Evolutionary conservation across 495 filamentous ascomycete genomes (phyloP), one percentile per base, ranked within the genome.

Genomic region (Paragyromitra xinjiangensis): DNA sequence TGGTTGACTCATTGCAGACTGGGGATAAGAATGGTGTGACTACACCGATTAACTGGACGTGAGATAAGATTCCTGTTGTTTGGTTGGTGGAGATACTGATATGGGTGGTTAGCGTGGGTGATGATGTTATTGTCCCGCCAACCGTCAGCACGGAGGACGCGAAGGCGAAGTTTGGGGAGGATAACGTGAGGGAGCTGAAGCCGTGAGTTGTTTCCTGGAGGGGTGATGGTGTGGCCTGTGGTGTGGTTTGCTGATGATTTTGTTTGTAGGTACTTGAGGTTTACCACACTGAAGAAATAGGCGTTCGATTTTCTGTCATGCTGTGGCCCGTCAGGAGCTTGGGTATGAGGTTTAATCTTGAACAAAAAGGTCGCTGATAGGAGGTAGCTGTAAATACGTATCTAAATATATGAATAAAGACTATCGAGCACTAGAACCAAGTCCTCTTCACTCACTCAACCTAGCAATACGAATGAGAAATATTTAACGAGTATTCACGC

Each of bases 111-210:
- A 77, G 69, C n/a, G 84, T 84, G 34, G 90, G 90, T 26, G 88
- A 90, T 48, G 90, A 92, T 80, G 89, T 91, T 42, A 91, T 92
- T 81, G 88, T 92, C 29, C 90, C 90, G 24, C 89, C 90, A 19
- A 84, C 84, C 29, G 88, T 92, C 50, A 87, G 83, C 12, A 92
- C 89, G 12, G 86, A 86, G 76, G 90, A 90, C 80, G 90, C 90
- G 44, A 87, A 85, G 85, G 87, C 86, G 84, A 91, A 92, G 84
- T 92, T 92, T 84, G 89, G 88, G 40, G 84, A 90, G 69, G 73
- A 76, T 12, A 82, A 82, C 26, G 86, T 92, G 48, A 83, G 87
- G 80, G 90, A 89, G 84, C 84, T 91, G 64, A 92, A 90, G 87
- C 89, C 89, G 80, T 91, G 86, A 84, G 83, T 80, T 65, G 6